Conservation (phyloP, 2,329 filamentous ascomycete genomes). For the Teratosphaeria zuluensis region DNA sequence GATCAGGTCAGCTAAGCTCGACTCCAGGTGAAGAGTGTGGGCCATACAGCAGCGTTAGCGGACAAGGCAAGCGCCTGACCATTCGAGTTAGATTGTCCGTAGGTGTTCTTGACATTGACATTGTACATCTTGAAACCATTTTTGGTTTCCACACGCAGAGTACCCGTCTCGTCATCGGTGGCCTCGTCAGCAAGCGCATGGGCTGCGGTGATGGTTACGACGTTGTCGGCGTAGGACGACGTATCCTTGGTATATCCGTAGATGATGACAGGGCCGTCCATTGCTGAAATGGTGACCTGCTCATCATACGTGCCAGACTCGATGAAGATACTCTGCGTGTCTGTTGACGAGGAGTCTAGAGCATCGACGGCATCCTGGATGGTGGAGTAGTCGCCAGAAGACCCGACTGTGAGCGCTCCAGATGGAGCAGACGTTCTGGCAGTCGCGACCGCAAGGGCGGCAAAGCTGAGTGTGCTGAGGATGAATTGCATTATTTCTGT, state of each 20-base stretch:
- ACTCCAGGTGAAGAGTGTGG: neutral
- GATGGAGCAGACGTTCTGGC: slow-evolving; percentile 37
- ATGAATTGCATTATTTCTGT: neutral
- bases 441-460: slow-evolving; percentile 11
- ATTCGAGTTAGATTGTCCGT: slow-evolving; percentile 30
- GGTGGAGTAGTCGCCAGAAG: slow-evolving; percentile 33
- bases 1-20: neutral
- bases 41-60: slow-evolving; percentile 33
- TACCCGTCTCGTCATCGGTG: slow-evolving; percentile 46
- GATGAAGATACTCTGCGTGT: slow-evolving; percentile 53
- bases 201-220: slow-evolving; percentile 45
- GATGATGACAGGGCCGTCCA: slow-evolving; percentile 43
- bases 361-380: slow-evolving; percentile 50
- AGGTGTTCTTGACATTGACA: slow-evolving; percentile 46
- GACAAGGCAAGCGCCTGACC: slow-evolving; percentile 46
- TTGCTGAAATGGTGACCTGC: slow-evolving; percentile 45
- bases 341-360: slow-evolving; percentile 42
- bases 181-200: slow-evolving; percentile 38
- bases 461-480: neutral
- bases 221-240: slow-evolving; percentile 44
- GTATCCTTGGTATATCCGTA: slow-evolving; percentile 51
- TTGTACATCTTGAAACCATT: slow-evolving; percentile 52
- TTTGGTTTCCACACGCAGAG: slow-evolving; percentile 37
- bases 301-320: slow-evolving; percentile 51
- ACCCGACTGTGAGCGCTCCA: slow-evolving; percentile 42